Evolutionary conservation across 2,329 filamentous ascomycete species (phyloP).

Genomic region (Plectosphaerella plurivora): DNA sequence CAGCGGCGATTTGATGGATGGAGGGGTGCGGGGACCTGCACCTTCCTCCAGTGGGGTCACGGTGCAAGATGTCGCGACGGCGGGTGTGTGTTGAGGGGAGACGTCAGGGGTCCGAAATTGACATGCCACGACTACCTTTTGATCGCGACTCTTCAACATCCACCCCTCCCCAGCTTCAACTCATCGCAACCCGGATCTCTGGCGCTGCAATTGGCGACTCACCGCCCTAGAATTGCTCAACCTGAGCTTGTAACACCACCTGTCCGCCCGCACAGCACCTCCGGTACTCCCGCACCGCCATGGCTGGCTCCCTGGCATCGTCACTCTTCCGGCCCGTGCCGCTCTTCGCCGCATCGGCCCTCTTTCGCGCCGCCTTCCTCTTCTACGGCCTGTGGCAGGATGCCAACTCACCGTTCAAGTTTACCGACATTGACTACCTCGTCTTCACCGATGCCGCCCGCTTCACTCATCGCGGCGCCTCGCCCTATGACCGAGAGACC

Average conservation of each 20-base stretch:
- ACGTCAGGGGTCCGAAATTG: no score
- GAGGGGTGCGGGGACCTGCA: background rate
- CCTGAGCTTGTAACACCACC: no score
- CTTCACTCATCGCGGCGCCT: constrained; percentile 61
- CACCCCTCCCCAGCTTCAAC: no score
- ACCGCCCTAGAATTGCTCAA: no score
- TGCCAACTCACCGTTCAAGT: constrained; percentile 85
- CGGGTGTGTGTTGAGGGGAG: background rate
- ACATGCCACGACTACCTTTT: no score
- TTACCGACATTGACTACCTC: constrained; percentile 98
- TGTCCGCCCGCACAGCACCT: no score
- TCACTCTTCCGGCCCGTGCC: constrained; percentile 27
- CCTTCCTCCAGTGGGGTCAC: background rate
- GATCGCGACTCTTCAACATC: no score
- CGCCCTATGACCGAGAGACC: constrained; percentile 85
- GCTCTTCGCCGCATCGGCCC: constrained; percentile 52
- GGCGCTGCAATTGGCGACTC: no score
- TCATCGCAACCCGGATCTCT: no score
- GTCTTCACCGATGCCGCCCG: constrained; percentile 96
- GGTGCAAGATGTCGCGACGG: background rate
- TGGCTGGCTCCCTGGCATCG: constrained; percentile 8
- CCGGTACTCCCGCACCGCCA: background rate
- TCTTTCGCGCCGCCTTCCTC: constrained; percentile 69
- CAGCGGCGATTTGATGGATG: background rate
- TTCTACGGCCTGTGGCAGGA: constrained; percentile 93